Conservation (phyloP, 805 yeast species). For the Kluyveromyces siamensis region DNA sequence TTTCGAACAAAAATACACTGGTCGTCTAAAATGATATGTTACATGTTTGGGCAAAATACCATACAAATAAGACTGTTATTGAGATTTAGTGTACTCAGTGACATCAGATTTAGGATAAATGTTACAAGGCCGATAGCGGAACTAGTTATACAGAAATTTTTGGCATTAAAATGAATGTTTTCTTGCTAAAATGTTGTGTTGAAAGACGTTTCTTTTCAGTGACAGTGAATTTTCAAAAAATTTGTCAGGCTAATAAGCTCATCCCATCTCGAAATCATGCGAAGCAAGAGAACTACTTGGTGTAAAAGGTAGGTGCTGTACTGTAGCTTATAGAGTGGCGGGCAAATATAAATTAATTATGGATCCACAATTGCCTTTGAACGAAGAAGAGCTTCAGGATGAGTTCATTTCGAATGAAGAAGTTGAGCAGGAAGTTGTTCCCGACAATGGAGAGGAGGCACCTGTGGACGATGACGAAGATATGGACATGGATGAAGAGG, state of each 20-base stretch:
- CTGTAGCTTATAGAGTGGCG: too few relatives aligned
- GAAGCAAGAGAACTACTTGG: background rate
- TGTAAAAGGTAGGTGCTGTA: background rate
- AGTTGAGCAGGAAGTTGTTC: conserved; percentile 34
- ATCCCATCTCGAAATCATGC: background rate
- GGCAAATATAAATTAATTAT: background rate
- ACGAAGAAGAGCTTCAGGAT: conserved; percentile 19
- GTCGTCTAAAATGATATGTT: background rate
- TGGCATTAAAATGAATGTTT: background rate
- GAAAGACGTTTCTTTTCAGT: background rate
- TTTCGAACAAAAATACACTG: background rate
- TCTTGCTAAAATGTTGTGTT: background rate
- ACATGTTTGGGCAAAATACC: background rate
- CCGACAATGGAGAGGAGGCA: conserved; percentile 27
- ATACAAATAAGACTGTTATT: too few relatives aligned
- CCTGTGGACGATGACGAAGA: conserved; percentile 24
- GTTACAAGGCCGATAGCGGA: too few relatives aligned
- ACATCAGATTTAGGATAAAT: too few relatives aligned
- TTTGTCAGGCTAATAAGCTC: background rate
- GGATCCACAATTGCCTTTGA: conserved; percentile 6
- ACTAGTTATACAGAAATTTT: too few relatives aligned
- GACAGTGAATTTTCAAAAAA: background rate
- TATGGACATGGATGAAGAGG: conserved; percentile 32
- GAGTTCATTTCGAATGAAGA: conserved; percentile 35
- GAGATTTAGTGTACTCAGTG: too few relatives aligned